Conservation (phyloP, 352 stramenopile species). For the Phytophthora meadii region DNA sequence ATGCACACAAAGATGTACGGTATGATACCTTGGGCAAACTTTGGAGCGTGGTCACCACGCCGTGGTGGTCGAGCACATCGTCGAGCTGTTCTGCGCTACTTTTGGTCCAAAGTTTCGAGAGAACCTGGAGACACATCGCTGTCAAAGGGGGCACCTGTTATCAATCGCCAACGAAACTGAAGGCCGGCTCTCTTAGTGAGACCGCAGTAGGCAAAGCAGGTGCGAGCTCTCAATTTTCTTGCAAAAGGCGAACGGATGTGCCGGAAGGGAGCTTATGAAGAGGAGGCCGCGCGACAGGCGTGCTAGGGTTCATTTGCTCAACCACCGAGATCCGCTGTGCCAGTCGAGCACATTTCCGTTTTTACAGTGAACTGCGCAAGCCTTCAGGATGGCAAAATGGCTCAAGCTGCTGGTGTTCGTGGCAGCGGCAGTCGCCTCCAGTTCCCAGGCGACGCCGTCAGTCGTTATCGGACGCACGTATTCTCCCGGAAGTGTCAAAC, state of each 20-base stretch:
- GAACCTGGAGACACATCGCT: background rate
- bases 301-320: slow-evolving; percentile 7
- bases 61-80: background rate
- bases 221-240: slow-evolving; percentile 14
- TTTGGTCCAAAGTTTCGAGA: background rate
- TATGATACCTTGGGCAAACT: too few species aligned
- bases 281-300: slow-evolving; percentile 23
- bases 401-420: slow-evolving; percentile 20
- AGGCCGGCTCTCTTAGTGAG: background rate
- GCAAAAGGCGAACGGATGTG: slow-evolving; percentile 17
- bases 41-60: too few species aligned
- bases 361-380: slow-evolving; percentile 13
- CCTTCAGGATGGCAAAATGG: slow-evolving; percentile 21
- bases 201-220: background rate
- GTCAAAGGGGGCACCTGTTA: slow-evolving; percentile 8
- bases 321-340: slow-evolving; percentile 20
- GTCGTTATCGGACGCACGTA: slow-evolving; percentile 9
- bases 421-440: background rate
- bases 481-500: background rate
- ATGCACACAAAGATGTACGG: slow-evolving; percentile 6
- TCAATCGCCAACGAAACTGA: background rate
- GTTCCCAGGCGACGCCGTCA: background rate
- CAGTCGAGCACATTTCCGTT: slow-evolving; percentile 32
- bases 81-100: background rate
- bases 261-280: slow-evolving; percentile 14